phyloP scores from a whole-genome alignment of 305 asterid species.

The Fraxinus ornus region DNA sequence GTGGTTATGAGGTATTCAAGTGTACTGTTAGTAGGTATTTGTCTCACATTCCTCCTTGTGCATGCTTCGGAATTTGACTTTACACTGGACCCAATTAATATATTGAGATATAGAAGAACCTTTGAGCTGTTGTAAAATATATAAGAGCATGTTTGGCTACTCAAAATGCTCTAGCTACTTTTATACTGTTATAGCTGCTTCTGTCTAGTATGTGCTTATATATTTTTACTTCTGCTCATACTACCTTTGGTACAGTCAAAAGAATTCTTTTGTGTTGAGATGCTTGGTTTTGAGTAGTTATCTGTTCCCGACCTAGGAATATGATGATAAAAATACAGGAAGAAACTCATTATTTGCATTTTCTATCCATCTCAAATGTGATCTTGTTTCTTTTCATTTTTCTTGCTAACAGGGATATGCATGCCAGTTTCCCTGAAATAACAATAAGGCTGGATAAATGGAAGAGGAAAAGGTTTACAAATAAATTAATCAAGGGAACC shows the following conservation, averaged over 20 bases:
- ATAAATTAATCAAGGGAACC: not conserved
- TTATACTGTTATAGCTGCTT: not conserved
- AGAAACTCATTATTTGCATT: not conserved
- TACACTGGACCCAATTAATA: not conserved
- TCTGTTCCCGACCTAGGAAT: not conserved
- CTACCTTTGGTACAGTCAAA: not conserved
- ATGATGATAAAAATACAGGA: not conserved
- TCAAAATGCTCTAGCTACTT: not conserved
- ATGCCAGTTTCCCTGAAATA: constrained; percentile 2
- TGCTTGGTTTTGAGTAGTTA: not conserved
- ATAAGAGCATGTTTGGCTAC: not conserved
- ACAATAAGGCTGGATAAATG: not conserved
- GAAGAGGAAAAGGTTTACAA: not conserved
- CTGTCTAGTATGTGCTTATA: not conserved
- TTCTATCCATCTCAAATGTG: not conserved
- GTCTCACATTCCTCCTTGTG: constrained; percentile 1
- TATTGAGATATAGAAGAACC: not conserved
- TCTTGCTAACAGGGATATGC: not conserved
- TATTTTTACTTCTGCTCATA: not conserved
- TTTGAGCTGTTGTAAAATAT: not conserved
- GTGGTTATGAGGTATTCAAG: not conserved
- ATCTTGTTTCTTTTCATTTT: not conserved
- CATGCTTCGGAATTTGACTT: not conserved
- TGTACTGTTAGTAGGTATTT: constrained; percentile 1
- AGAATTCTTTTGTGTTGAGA: not conserved